These are phyloP conservation scores for Allium sativum DNA, from an alignment of 106 monocot genomes.

Conservation along the genomic window DNA sequence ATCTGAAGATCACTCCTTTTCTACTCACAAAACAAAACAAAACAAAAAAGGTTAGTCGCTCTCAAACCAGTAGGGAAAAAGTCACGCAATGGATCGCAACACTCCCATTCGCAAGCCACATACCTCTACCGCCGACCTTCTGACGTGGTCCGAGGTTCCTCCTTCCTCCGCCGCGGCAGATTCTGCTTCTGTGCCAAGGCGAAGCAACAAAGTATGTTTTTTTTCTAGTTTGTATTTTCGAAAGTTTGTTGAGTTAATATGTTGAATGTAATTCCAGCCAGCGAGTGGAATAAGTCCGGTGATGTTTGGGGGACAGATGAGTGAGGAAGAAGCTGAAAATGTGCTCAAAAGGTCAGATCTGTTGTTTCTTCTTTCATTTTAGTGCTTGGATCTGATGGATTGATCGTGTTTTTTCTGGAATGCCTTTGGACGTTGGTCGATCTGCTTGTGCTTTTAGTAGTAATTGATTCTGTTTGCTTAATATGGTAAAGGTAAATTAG, in stretches of 20 bases:
- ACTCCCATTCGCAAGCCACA: conserved; percentile 43
- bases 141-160: conserved; percentile 46
- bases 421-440: not conserved
- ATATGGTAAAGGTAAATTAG: too few relatives aligned
- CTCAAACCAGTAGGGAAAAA: not conserved
- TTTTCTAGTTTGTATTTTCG: not conserved
- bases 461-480: too few relatives aligned
- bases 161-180: conserved; percentile 15
- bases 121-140: conserved; percentile 50
- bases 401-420: not conserved
- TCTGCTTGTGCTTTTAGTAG: too few relatives aligned
- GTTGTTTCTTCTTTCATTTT: not conserved
- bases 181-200: not conserved
- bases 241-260: not conserved
- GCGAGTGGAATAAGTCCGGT: conserved; percentile 27
- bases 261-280: conserved; percentile 16
- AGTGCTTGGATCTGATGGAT: conserved; percentile 12
- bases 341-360: conserved; percentile 1
- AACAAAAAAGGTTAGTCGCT: not conserved
- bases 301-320: not conserved
- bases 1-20: not conserved
- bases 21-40: conserved; percentile 7
- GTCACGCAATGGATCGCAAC: conserved; percentile 31
- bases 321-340: not conserved
- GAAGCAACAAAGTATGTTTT: conserved; percentile 2